These are phyloP conservation scores for Phyllachora maydis DNA, from an alignment of 2,329 filamentous ascomycete species.

Conservation along the genomic window DNA sequence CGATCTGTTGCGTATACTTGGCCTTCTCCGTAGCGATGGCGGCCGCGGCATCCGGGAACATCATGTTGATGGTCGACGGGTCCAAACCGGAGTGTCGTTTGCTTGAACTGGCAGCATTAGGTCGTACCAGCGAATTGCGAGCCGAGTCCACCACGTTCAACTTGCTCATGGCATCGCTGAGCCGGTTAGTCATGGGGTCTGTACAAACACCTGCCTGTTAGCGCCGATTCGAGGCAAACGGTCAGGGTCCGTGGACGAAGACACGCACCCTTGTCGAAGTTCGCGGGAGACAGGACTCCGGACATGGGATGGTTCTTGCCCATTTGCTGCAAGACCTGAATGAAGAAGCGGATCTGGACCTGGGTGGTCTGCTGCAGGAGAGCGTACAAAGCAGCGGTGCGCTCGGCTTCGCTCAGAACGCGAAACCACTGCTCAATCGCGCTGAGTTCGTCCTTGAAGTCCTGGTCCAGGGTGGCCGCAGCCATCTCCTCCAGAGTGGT, in stretches of 20 bases:
- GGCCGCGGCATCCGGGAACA: constrained; percentile 96
- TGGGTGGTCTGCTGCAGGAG: constrained; percentile 95
- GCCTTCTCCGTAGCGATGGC: constrained; percentile 98
- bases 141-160: constrained; percentile 73
- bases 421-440: constrained; percentile 99
- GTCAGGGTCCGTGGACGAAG: too few relatives aligned
- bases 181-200: constrained; percentile 94
- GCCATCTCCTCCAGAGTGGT: constrained; percentile 99
- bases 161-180: constrained; percentile 94
- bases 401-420: constrained; percentile 87
- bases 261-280: constrained; percentile 88
- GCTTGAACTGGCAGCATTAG: constrained; percentile 47
- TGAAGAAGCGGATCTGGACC: constrained; percentile 98
- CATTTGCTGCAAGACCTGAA: constrained; percentile 97
- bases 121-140: constrained; percentile 69
- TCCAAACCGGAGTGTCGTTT: constrained; percentile 95
- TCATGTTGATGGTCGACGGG: constrained; percentile 82
- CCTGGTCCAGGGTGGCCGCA: constrained; percentile 91
- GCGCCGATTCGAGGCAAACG: too few relatives aligned
- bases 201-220: constrained; percentile 8
- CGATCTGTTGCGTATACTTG: constrained; percentile 89
- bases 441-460: constrained; percentile 97
- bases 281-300: constrained; percentile 79
- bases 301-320: constrained; percentile 96
- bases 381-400: constrained; percentile 87